Conservation (phyloP, 169 alveolate genomes). For the Cryptosporidium parvum region DNA sequence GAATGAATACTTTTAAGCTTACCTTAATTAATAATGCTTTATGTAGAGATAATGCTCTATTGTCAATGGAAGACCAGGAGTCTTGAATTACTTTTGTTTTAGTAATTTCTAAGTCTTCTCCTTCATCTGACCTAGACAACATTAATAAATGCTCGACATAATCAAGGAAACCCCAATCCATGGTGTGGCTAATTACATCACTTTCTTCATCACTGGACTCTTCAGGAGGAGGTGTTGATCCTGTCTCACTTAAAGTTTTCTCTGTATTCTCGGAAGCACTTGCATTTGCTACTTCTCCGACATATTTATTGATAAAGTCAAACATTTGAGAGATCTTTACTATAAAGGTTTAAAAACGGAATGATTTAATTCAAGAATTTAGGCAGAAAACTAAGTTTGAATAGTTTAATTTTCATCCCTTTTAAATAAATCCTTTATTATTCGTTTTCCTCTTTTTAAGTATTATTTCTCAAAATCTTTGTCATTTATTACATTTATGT, state of each 20-base stretch:
- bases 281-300: conserved; percentile 6
- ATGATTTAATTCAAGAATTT: too few relatives aligned
- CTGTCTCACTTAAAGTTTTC: conserved; percentile 45
- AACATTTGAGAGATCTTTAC: conserved; percentile 22
- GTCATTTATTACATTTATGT: conserved; percentile 12
- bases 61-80: conserved; percentile 60
- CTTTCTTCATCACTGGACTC: conserved; percentile 59
- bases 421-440: background rate
- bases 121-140: conserved; percentile 54
- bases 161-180: conserved; percentile 72
- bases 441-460: background rate
- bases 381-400: background rate
- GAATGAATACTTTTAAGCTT: background rate
- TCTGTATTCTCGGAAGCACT: conserved; percentile 4
- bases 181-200: conserved; percentile 50
- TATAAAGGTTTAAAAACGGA: too few relatives aligned
- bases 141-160: conserved; percentile 64
- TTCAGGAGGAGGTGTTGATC: conserved; percentile 42
- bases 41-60: conserved; percentile 47
- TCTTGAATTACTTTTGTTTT: conserved; percentile 50
- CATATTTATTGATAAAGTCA: conserved; percentile 58
- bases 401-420: background rate
- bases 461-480: background rate
- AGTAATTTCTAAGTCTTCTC: conserved; percentile 37
- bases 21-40: conserved; percentile 54